Base-by-base conservation (phyloP, 2,329 filamentous ascomycete genomes). In the Apiospora phragmitis region DNA sequence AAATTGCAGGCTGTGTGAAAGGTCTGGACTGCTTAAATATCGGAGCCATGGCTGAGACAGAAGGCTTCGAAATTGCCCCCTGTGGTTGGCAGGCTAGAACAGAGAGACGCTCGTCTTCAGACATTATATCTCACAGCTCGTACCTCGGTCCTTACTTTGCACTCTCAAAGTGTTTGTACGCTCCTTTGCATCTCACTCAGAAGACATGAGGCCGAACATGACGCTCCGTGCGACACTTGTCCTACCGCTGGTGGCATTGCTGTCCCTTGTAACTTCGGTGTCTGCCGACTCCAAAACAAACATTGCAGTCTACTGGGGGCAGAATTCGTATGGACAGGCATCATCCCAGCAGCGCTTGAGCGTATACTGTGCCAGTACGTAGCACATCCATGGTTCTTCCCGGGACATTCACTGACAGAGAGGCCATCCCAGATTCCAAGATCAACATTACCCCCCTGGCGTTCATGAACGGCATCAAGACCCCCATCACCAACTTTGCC, bases 241-340 rank as follows among this genome's bases (percentile, higher is more conserved):
- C 35, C 65, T 67, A 43, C 65, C 65, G 11, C 24, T 29, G 42
- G 42, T 67, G 65, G 4, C 29, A 4, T 66, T 77, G 65, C 69
- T 78, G 47, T 67, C 76, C 65, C 68, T 77, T 32, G 71, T 68
- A 55, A 80, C 82, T 7, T 71, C 76, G 2, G 80, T 74, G 24
- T 73, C 80, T 43, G 84, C 83, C 26, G 84, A 81, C 16, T 86
- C 89, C 74, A 80, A 85, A 1, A 83, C 79, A 67, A 92, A 92
- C 75, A 77, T 93, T 69, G 90, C 87, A 35, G 83, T 92, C 1
- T 93, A 93, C 79, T 93, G 91, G 91, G 91, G 90, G 5, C 91
- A 93, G 76, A 92, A 93, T 77, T 92, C 90, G 0, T 85, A 83
- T 73, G 81, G 83, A 12, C 82, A 85, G 71, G 82, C 82, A 4